Base-by-base conservation (phyloP, 345 rosid genomes). In the Hypericum androsaemum region DNA sequence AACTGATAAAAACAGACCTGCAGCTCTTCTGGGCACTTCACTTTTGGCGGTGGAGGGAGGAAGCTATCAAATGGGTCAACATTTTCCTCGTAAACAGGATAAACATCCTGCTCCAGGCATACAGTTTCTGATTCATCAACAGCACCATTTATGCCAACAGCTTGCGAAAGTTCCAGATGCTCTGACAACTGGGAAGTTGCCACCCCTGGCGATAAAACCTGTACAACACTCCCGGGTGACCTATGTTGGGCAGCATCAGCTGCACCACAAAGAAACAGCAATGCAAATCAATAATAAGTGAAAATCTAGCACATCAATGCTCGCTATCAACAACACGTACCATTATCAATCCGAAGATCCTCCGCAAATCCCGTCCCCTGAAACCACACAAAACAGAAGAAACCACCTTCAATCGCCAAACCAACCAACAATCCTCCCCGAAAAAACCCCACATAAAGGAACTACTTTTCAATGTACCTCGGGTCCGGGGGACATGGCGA, bases 11-110 rank as follows among this genome's bases (percentile, higher is more conserved):
- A 56, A 64, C 84, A 74, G 69, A 88, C 99, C 71, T 85, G 96
- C 35, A 88, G 72, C 61, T 88, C 95, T 66, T 74, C 82, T 0
- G 97, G 79, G 75, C 90, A 88, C 67, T 68, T 81, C 12, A 64
- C 76, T 53, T 50, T 71, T 9, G 90, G 89, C 14, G 76, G 77
- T 0, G 76, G 74, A 0, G 82, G 90, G 16, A 92, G 83, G 71
- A 92, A 94, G 59, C 71, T 74, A 67, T 86, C 83, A 64, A 88
- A 73, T 28, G 77, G 76, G 74, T 83, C 80, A 14, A 28, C 69
- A 53, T 64, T 68, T 13, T 71, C 83, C 7, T 52, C 74, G 12
- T 73, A 59, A 57, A 43, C 72, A 43, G 72, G 70, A 45, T 12
- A 52, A 10, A 63, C 39, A 43, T 66, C 75, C 47, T 22, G 2